Conservation (phyloP, 257 asterid genomes). For the Solanum gandarillasii region DNA sequence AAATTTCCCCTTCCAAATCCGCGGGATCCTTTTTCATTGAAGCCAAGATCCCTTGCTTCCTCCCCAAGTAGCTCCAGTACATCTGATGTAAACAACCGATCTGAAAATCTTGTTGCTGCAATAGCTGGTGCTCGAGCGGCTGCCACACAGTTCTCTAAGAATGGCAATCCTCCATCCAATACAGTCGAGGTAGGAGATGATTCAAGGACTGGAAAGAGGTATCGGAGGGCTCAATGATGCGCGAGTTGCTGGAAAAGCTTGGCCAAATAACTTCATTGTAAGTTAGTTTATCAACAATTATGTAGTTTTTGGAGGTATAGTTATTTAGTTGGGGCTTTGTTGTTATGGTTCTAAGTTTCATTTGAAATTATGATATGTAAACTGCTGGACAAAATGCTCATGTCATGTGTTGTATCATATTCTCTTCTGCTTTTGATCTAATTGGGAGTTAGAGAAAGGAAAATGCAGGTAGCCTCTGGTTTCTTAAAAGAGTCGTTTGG, state of each 20-base stretch:
- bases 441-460: not conserved
- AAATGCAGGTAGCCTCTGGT: not conserved
- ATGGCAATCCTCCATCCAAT: not conserved
- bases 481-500: not conserved
- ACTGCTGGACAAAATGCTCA: not conserved
- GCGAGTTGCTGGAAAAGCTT: not conserved
- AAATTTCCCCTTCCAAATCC: conserved; percentile 57
- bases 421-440: not conserved
- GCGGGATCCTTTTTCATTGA: conserved; percentile 41
- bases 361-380: not conserved
- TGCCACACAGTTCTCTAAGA: conserved; percentile 64
- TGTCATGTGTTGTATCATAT: not conserved
- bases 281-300: not conserved
- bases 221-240: not conserved
- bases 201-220: conserved; percentile 15
- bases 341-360: not conserved
- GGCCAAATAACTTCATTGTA: not conserved
- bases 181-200: not conserved
- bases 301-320: not conserved
- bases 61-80: conserved; percentile 4
- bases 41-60: conserved; percentile 53
- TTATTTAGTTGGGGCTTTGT: not conserved
- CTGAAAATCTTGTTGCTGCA: conserved; percentile 54
- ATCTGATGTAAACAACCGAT: conserved; percentile 29
- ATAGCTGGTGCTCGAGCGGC: conserved; percentile 77